phyloP scores from a whole-genome alignment of 352 stramenopile species.

The Pythium sp. region DNA sequence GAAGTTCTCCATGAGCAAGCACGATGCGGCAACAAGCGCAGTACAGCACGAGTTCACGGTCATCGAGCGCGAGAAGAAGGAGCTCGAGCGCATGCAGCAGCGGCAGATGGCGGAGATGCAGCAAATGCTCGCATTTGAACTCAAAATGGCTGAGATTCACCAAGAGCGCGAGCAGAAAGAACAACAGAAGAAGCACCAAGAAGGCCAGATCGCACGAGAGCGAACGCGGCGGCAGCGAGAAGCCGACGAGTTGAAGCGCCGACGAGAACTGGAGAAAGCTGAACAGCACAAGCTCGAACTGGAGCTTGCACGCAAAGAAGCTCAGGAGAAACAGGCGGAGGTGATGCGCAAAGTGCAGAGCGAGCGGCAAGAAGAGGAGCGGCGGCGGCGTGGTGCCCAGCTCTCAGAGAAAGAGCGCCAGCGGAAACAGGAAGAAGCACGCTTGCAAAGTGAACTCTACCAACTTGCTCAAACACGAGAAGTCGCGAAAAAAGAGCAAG shows the following conservation, averaged over 20 bases:
- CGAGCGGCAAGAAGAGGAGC: conserved; percentile 51
- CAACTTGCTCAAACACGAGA: conserved; percentile 47
- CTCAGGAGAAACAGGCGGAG: conserved; percentile 44
- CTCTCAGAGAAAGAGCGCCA: conserved; percentile 47
- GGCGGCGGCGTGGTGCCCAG: conserved; percentile 39
- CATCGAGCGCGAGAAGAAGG: conserved; percentile 64
- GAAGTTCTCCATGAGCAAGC: conserved; percentile 25
- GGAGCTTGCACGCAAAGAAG: conserved; percentile 34
- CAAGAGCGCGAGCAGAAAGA: conserved; percentile 54
- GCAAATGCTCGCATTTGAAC: conserved; percentile 65
- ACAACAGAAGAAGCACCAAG: conserved; percentile 39
- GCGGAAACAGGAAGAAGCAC: conserved; percentile 53
- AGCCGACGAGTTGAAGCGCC: conserved; percentile 46
- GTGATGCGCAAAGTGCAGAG: conserved; percentile 42
- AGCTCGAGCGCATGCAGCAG: conserved; percentile 67
- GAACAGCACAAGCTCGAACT: conserved; percentile 53
- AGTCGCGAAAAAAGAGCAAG: conserved; percentile 32
- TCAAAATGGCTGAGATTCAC: conserved; percentile 56
- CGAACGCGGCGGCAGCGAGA: conserved; percentile 41
- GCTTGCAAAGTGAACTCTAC: conserved; percentile 44
- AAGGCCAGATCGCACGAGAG: conserved; percentile 41
- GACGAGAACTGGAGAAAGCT: conserved; percentile 49
- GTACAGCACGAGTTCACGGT: conserved; percentile 40
- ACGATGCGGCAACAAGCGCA: conserved; percentile 16
- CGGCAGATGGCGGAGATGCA: conserved; percentile 71